Conservation (phyloP, 768 basidiomycete genomes). For the Galerina marginata region DNA sequence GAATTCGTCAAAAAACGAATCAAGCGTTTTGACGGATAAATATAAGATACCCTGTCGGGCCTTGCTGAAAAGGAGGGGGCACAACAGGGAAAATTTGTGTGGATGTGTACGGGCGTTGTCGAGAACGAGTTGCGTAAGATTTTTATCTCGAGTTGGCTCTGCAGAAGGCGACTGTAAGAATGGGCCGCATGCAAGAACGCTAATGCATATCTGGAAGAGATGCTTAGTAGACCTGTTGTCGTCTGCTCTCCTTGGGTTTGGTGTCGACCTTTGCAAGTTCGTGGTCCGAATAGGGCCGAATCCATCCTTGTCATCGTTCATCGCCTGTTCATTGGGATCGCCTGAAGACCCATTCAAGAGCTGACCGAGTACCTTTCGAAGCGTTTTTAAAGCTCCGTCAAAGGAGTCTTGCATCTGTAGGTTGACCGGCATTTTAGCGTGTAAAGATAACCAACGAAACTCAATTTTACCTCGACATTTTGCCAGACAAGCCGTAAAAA, state of each 20-base stretch:
- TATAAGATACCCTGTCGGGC: conserved; percentile 60
- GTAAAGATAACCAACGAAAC: too few species aligned
- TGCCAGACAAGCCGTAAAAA: conserved; percentile 71
- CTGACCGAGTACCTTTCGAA: conserved; percentile 49
- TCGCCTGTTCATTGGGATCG: conserved; percentile 25
- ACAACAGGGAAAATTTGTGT: conserved; percentile 64
- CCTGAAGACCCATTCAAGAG: conserved; percentile 35
- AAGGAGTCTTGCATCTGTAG: conserved; percentile 60
- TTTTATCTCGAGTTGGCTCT: conserved; percentile 66
- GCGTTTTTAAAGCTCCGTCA: conserved; percentile 23
- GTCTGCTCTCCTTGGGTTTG: conserved; percentile 27
- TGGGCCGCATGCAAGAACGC: conserved; percentile 68
- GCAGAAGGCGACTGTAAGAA: conserved; percentile 62
- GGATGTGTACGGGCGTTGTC: conserved; percentile 45
- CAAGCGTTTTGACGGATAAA: conserved; percentile 55
- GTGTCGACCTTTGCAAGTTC: conserved; percentile 35
- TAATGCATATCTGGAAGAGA: conserved; percentile 57
- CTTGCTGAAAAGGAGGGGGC: conserved; percentile 58
- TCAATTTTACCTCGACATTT: conserved; percentile 63
- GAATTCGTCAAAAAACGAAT: conserved; percentile 58
- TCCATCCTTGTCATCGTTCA: conserved; percentile 56
- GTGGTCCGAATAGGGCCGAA: conserved; percentile 59
- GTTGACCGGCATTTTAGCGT: too few species aligned
- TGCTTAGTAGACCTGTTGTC: conserved; percentile 35
- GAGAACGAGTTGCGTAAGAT: conserved; percentile 59